phyloP scores from a whole-genome alignment of 192 early-diverging fungal species.

The Radiomyces spectabilis region DNA sequence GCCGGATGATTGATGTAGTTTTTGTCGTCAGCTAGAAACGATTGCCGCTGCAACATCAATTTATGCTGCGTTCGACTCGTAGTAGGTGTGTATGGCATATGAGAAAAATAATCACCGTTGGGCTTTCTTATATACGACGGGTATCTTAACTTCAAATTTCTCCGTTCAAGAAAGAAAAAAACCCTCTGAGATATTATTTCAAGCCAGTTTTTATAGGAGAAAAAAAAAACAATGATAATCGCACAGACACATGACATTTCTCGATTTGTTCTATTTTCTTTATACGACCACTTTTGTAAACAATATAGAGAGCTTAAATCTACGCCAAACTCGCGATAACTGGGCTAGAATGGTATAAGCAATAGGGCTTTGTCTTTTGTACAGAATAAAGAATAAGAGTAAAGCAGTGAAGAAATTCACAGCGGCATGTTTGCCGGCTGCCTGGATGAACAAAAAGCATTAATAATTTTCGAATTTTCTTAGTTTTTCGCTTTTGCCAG shows the following conservation, averaged over 20 bases:
- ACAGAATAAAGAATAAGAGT: slow-evolving; percentile 10
- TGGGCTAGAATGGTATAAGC: slow-evolving; percentile 3
- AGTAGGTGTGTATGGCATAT: not conserved
- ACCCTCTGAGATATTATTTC: not conserved
- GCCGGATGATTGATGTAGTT: slow-evolving; percentile 32
- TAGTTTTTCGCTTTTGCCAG: not conserved
- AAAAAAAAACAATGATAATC: not conserved
- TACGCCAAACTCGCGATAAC: not conserved
- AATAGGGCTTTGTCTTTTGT: slow-evolving; percentile 13
- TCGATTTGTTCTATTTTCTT: too few species aligned
- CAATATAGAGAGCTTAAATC: not conserved
- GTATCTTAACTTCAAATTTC: not conserved
- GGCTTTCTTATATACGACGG: not conserved
- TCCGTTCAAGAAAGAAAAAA: not conserved
- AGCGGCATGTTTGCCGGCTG: slow-evolving; percentile 21
- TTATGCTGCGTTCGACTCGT: slow-evolving; percentile 35
- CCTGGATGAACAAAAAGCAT: not conserved
- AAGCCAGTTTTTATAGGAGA: slow-evolving; percentile 1
- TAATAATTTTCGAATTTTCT: not conserved
- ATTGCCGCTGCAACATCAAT: slow-evolving; percentile 30
- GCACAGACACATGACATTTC: not conserved
- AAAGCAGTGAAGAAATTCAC: slow-evolving; percentile 24
- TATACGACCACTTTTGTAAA: slow-evolving; percentile 1
- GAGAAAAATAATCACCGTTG: not conserved
- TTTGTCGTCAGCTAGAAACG: slow-evolving; percentile 31